phyloP scores from a whole-genome alignment of 2,329 filamentous ascomycete genomes.

The Aspergillus japonicus region DNA sequence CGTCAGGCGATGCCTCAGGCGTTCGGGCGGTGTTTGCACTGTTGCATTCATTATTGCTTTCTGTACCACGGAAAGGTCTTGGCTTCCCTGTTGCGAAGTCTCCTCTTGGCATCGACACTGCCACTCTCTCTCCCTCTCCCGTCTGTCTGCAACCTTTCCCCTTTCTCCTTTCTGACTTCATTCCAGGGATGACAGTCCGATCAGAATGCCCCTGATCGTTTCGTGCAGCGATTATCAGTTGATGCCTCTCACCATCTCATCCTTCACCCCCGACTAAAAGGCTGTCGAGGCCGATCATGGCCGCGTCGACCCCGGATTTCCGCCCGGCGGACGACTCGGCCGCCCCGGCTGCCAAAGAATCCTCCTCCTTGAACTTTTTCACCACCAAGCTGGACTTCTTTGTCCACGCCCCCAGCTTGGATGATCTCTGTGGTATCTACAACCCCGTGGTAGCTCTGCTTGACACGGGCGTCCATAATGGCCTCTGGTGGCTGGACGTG shows the following conservation, averaged over 20 bases:
- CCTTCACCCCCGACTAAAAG: neutral
- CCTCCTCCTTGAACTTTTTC: neutral
- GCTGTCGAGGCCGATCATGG: neutral
- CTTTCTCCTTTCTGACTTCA: neutral
- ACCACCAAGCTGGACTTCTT: conserved; percentile 87
- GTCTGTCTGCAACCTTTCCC: too few species aligned
- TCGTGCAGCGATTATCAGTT: neutral
- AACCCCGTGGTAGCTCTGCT: conserved; percentile 70
- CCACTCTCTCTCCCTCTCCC: too few species aligned
- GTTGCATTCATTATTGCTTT: too few species aligned
- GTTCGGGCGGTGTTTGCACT: too few species aligned
- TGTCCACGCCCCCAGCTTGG: conserved; percentile 80
- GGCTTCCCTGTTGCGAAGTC: too few species aligned
- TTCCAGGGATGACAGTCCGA: neutral
- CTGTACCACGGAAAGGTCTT: too few species aligned
- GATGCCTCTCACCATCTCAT: neutral
- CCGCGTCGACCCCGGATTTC: neutral
- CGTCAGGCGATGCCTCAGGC: neutral
- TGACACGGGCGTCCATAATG: conserved; percentile 54
- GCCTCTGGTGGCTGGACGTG: conserved; percentile 97
- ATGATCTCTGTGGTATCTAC: conserved; percentile 76
- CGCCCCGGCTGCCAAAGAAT: neutral
- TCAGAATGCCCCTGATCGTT: neutral
- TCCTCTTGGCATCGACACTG: too few species aligned
- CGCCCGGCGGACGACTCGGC: neutral